phyloP scores from a whole-genome alignment of 2,329 filamentous ascomycete genomes.

The Aureobasidium namibiae region DNA sequence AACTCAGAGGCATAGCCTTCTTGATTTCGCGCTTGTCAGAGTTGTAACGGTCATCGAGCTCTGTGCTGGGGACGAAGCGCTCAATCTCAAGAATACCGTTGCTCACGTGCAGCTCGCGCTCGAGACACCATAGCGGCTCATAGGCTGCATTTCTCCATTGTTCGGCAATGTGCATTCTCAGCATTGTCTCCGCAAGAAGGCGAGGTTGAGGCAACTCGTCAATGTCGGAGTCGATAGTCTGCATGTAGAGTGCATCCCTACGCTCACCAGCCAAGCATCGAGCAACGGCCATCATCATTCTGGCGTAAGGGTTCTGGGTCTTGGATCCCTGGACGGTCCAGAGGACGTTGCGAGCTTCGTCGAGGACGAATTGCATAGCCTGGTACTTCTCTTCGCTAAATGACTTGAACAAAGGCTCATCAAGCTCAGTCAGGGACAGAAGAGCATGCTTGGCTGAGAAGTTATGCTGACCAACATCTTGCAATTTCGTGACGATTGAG shows the following conservation, averaged over 20 bases:
- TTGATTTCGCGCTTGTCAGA: slow-evolving; percentile 5
- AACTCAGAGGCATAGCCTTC: not conserved
- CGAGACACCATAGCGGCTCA: not conserved
- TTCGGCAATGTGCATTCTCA: slow-evolving; percentile 2
- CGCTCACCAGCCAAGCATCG: not conserved
- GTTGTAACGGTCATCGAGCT: slow-evolving; percentile 2
- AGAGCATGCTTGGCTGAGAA: not conserved
- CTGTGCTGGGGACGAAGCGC: not conserved
- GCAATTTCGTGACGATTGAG: not conserved
- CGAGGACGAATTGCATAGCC: not conserved
- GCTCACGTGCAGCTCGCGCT: not conserved
- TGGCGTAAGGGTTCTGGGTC: not conserved
- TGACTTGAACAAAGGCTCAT: slow-evolving; percentile 1
- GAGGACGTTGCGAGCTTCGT: not conserved
- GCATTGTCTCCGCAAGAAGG: not conserved
- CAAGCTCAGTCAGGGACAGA: not conserved
- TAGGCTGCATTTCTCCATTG: not conserved
- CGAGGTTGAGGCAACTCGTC: not conserved
- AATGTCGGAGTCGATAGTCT: not conserved
- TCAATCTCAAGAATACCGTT: not conserved
- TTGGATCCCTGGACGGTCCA: slow-evolving; percentile 2
- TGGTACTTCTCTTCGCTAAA: not conserved
- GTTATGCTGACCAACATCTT: not conserved
- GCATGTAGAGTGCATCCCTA: slow-evolving; percentile 1
- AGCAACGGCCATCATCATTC: not conserved